These are phyloP conservation scores for Nicotiana noctiflora DNA, from an alignment of 257 asterid species.

Conservation along the genomic window DNA sequence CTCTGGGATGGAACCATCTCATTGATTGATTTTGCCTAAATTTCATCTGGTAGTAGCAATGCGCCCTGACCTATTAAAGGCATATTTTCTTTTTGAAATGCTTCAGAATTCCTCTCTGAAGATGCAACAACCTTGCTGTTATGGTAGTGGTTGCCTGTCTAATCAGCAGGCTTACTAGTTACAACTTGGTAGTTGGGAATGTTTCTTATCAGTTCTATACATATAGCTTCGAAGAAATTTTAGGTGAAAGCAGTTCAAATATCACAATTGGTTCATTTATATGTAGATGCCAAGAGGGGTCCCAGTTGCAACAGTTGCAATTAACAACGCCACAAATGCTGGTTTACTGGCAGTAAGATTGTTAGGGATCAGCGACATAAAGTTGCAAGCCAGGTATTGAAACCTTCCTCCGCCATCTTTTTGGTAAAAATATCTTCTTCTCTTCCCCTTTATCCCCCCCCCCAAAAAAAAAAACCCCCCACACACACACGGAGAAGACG, in stretches of 20 bases:
- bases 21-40: background rate
- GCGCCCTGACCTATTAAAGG: background rate
- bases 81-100: background rate
- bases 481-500: background rate
- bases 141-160: background rate
- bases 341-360: slow-evolving; percentile 79
- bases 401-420: background rate
- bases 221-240: background rate
- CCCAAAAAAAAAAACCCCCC: too few relatives aligned
- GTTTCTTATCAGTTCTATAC: background rate
- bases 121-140: background rate
- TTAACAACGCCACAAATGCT: slow-evolving; percentile 95
- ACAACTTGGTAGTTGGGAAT: background rate
- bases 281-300: slow-evolving; percentile 95
- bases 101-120: background rate
- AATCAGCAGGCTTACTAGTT: background rate
- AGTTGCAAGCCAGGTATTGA: slow-evolving; percentile 65
- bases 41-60: background rate
- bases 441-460: background rate
- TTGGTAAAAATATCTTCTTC: background rate
- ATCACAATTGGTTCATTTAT: background rate
- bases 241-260: background rate
- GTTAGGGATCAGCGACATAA: slow-evolving; percentile 67
- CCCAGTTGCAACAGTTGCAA: slow-evolving; percentile 93
- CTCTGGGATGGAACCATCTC: background rate